Percentiles rank a stretch among this genome's conserved stretches.
Evolutionary conservation across 495 filamentous ascomycete genomes (phyloP).

Genomic region (Neurospora intermedia): DNA sequence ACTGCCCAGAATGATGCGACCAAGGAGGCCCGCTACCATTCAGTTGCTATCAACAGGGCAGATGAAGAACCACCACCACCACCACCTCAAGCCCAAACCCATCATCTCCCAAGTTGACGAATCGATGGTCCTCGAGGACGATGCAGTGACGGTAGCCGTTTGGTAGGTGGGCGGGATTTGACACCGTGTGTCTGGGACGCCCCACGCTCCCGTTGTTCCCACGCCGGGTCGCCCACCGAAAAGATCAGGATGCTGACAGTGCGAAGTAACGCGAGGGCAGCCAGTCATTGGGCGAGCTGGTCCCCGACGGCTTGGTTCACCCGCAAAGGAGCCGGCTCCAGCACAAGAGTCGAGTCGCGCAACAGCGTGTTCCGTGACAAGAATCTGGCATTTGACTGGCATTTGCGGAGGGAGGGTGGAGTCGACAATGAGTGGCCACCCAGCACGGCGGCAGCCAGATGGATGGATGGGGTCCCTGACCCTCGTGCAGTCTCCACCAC

Average conservation of each 20-base stretch:
- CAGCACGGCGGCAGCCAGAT: too few species aligned
- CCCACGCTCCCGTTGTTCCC: background rate
- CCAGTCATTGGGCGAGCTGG: background rate
- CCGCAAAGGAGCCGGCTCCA: background rate
- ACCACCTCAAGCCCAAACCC: background rate
- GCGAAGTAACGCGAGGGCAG: background rate
- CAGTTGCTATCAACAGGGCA: background rate
- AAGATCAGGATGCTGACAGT: background rate
- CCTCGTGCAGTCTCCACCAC: background rate
- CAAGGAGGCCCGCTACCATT: background rate
- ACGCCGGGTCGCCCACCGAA: background rate
- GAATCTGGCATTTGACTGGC: background rate
- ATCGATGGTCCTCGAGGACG: background rate
- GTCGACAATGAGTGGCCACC: too few species aligned
- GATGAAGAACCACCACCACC: background rate
- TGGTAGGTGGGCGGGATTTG: background rate
- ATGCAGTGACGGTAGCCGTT: background rate
- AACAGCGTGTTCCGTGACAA: background rate
- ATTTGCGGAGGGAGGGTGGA: background rate
- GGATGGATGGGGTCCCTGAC: too few species aligned
- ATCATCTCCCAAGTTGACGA: background rate
- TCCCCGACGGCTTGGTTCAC: background rate
- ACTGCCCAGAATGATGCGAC: background rate
- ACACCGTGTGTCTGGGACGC: background rate
- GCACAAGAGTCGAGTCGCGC: background rate